phyloP scores from a whole-genome alignment of 345 rosid genomes.

The Jatropha curcas region DNA sequence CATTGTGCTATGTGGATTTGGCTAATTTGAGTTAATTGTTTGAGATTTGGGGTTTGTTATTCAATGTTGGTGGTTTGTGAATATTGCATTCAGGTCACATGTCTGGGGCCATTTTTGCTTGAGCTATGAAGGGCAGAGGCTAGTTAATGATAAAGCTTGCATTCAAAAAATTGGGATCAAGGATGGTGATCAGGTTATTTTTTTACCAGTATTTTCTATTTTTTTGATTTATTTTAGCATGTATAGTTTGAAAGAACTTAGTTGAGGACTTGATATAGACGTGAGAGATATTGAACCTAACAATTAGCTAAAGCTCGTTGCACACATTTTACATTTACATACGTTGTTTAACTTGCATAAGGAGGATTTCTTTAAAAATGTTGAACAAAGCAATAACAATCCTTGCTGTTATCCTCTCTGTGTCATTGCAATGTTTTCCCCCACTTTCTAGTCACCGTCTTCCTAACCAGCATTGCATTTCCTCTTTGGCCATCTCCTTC shows the following conservation, averaged over 20 bases:
- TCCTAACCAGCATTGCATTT: background rate
- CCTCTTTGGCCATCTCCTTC: background rate
- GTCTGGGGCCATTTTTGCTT: constrained; percentile 24
- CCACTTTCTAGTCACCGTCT: background rate
- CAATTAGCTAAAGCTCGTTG: background rate
- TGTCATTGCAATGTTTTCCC: no score
- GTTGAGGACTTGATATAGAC: background rate
- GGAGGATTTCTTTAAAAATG: background rate
- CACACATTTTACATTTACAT: background rate
- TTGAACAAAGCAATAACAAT: background rate
- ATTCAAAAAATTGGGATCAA: constrained; percentile 15
- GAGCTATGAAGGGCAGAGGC: constrained; percentile 21
- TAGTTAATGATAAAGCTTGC: constrained; percentile 18
- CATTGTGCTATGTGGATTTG: background rate
- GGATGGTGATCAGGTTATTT: constrained; percentile 21
- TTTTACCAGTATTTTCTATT: background rate
- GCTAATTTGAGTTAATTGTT: no score
- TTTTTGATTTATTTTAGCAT: no score
- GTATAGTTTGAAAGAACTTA: background rate
- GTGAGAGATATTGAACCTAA: background rate
- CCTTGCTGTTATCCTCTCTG: no score
- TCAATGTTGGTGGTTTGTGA: background rate
- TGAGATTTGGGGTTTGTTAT: background rate
- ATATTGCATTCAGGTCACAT: constrained; percentile 12
- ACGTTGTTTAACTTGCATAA: no score